Percentiles rank a stretch among this genome's conserved stretches.
These are phyloP conservation scores for Rhizophlyctis rosea DNA, from an alignment of 192 early-diverging fungal genomes.

Conservation along the genomic window DNA sequence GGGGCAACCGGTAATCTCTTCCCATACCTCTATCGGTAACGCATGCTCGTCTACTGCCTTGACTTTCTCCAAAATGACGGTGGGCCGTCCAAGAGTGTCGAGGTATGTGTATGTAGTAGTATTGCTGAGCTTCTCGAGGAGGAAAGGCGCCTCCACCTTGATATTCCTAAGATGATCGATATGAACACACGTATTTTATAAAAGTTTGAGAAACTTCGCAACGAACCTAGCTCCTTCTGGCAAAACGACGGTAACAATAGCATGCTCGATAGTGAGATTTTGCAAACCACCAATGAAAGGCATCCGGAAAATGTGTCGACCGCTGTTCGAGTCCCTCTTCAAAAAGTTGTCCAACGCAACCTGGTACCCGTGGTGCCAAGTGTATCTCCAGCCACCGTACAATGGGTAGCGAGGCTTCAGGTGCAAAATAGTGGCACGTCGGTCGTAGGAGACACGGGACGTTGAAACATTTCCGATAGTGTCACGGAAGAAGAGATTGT, in stretches of 20 bases:
- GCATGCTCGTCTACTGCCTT: conserved; percentile 75
- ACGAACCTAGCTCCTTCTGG: conserved; percentile 88
- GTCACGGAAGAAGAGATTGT: conserved; percentile 81
- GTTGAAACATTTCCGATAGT: conserved; percentile 98
- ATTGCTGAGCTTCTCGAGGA: conserved; percentile 52
- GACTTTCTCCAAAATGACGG: conserved; percentile 62
- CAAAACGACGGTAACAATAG: conserved; percentile 71
- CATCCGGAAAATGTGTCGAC: conserved; percentile 62
- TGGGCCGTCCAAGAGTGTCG: conserved; percentile 86
- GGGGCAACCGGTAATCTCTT: conserved; percentile 5
- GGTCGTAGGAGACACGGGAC: conserved; percentile 57
- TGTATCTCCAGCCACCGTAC: conserved; percentile 96
- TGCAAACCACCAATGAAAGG: conserved; percentile 66
- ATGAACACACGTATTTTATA: not conserved
- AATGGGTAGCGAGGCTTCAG: conserved; percentile 90
- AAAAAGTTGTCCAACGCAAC: conserved; percentile 66
- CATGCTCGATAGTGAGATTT: conserved; percentile 62
- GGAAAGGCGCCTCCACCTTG: conserved; percentile 59
- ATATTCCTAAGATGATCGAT: conserved; percentile 60
- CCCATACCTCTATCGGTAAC: conserved; percentile 24
- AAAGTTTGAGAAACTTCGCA: not conserved
- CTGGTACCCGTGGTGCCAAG: conserved; percentile 92
- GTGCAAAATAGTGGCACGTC: conserved; percentile 56
- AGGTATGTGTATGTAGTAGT: conserved; percentile 72
- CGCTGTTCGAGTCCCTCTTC: conserved; percentile 41